Evolutionary conservation across 2,329 filamentous ascomycete species (phyloP).

Genomic region (Tolypocladium cylindrosporum): DNA sequence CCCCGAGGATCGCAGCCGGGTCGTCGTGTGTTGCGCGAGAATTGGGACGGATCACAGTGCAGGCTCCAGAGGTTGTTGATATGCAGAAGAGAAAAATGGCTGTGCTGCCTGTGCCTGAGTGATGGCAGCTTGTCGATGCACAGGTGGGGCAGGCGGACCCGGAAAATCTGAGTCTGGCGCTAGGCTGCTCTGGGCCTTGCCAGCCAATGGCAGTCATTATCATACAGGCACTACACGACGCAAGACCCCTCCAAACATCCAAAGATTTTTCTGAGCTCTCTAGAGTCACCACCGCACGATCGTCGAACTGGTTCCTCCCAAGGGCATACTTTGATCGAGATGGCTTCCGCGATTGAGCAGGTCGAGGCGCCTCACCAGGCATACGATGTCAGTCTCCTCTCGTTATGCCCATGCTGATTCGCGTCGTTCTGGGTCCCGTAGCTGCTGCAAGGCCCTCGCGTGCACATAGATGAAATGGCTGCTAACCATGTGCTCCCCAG

Average conservation of each 20-base stretch:
- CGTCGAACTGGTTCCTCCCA: background rate
- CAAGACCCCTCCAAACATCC: background rate
- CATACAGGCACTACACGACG: background rate
- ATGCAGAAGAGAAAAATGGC: background rate
- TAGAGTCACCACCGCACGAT: background rate
- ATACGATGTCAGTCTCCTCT: conserved; percentile 3
- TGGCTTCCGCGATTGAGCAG: background rate
- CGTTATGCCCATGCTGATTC: background rate
- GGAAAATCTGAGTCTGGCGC: background rate
- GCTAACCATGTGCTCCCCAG: conserved; percentile 18
- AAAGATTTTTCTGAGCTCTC: background rate
- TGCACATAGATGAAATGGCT: background rate
- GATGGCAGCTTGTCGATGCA: background rate
- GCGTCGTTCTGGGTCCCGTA: background rate
- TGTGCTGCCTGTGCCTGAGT: background rate
- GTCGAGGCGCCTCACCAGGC: conserved; percentile 8
- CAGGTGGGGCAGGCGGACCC: background rate
- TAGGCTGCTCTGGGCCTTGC: background rate
- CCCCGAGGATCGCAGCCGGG: background rate
- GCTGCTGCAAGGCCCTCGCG: background rate
- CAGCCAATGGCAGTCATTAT: background rate
- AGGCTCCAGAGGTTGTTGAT: background rate
- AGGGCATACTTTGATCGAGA: background rate
- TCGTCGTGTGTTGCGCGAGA: background rate
- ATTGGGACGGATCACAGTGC: background rate